Conservation (phyloP, 441 rosid species). For the Eruca vesicaria region DNA sequence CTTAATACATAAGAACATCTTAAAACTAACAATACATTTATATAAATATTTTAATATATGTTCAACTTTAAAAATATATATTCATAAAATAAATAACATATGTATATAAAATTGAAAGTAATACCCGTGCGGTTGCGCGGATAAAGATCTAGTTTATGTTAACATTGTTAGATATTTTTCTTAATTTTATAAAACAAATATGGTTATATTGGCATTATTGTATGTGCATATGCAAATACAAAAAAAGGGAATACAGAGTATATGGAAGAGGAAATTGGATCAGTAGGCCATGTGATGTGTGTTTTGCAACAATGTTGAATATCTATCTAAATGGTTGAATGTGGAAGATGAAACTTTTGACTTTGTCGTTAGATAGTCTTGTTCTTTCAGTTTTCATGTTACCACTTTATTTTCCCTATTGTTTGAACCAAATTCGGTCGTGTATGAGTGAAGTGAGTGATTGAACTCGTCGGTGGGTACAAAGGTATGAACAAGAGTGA, state of each 20-base stretch:
- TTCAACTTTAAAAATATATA: no score
- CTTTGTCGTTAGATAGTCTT: neutral
- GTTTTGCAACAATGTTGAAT: conserved; percentile 1
- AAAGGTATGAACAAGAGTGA: no score
- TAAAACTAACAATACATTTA: no score
- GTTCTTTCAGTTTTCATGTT: conserved; percentile 12
- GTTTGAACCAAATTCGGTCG: no score
- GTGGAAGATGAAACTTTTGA: conserved; percentile 20
- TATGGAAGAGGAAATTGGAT: conserved; percentile 8
- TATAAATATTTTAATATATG: no score
- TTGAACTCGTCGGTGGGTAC: no score
- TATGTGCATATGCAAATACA: neutral
- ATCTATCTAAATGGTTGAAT: neutral
- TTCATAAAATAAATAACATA: no score
- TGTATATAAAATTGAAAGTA: no score
- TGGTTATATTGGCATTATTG: neutral
- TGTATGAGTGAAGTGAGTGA: no score
- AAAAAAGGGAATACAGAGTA: neutral
- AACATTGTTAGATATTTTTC: neutral
- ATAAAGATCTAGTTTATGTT: no score
- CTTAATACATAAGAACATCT: no score
- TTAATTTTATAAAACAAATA: neutral
- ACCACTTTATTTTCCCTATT: neutral
- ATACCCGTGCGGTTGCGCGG: no score
- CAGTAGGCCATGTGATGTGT: conserved; percentile 14